Evolutionary conservation across 2,329 filamentous ascomycete genomes (phyloP).

Genomic region (Scortechinia acanthostroma): DNA sequence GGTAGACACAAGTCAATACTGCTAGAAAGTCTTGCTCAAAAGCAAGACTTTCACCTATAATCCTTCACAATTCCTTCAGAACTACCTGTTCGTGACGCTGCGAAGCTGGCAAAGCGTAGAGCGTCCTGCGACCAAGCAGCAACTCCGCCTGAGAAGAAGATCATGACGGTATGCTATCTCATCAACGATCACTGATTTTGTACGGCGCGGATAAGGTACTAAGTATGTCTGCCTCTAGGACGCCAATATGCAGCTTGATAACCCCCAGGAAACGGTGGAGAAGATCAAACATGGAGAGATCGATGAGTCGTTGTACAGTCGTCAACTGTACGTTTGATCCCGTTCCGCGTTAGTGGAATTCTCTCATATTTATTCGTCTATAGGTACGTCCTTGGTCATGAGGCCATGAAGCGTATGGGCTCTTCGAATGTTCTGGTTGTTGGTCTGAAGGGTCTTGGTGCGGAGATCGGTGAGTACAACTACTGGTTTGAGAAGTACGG

Average conservation of each 20-base stretch:
- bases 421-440: slow-evolving; percentile 89
- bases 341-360: too few relatives aligned
- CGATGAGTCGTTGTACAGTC: slow-evolving; percentile 61
- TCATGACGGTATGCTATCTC: slow-evolving; percentile 34
- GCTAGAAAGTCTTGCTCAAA: slow-evolving; percentile 28
- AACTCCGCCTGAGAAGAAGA: slow-evolving; percentile 39
- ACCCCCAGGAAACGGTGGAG: slow-evolving; percentile 45
- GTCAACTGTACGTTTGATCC: slow-evolving; percentile 39
- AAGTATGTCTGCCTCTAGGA: slow-evolving; percentile 27
- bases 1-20: too few relatives aligned
- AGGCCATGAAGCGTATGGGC: slow-evolving; percentile 97
- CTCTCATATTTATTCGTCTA: slow-evolving; percentile 1
- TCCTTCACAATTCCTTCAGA: slow-evolving; percentile 29
- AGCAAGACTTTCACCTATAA: slow-evolving; percentile 24
- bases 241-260: slow-evolving; percentile 54
- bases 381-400: slow-evolving; percentile 48
- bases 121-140: slow-evolving; percentile 32
- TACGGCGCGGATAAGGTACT: not conserved
- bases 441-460: slow-evolving; percentile 86
- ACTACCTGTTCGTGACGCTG: slow-evolving; percentile 28
- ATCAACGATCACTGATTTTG: slow-evolving; percentile 4
- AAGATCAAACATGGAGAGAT: slow-evolving; percentile 59
- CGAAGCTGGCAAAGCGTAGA: slow-evolving; percentile 42
- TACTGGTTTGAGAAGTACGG: slow-evolving; percentile 6
- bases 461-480: slow-evolving; percentile 63